Conservation (phyloP, 345 rosid species). For the Lepidium africanum region DNA sequence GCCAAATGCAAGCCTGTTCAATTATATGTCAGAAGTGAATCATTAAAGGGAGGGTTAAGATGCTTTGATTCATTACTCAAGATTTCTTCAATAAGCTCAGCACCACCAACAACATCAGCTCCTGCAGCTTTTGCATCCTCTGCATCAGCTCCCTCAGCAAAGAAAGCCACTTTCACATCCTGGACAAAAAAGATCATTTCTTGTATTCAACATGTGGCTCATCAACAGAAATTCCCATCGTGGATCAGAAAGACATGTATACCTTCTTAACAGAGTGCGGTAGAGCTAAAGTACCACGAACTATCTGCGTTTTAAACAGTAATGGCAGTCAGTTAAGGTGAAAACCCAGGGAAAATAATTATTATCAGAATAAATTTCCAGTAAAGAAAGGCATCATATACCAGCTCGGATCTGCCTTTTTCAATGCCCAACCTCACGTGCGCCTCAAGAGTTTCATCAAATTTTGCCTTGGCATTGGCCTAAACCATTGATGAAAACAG, state of each 20-base stretch:
- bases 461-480: conserved; percentile 63
- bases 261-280: conserved; percentile 94
- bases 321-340: neutral
- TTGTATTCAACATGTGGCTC: neutral
- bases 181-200: conserved; percentile 27
- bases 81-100: conserved; percentile 78
- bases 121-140: conserved; percentile 97
- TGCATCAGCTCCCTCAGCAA: conserved; percentile 91
- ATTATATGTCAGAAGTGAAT: neutral
- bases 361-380: neutral
- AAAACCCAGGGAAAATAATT: neutral
- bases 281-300: conserved; percentile 78
- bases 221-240: neutral
- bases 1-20: neutral
- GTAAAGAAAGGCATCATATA: conserved; percentile 16
- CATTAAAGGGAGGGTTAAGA: neutral
- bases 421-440: conserved; percentile 78
- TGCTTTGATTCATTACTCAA: conserved; percentile 40
- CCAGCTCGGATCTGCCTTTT: conserved; percentile 76
- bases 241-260: conserved; percentile 3
- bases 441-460: conserved; percentile 89
- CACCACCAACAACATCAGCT: conserved; percentile 93
- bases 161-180: conserved; percentile 84
- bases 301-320: conserved; percentile 52
- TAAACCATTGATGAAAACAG: conserved; percentile 27